These are phyloP conservation scores for Oryza coarctata DNA, from an alignment of 176 grass and related monocot species.

Conservation along the genomic window DNA sequence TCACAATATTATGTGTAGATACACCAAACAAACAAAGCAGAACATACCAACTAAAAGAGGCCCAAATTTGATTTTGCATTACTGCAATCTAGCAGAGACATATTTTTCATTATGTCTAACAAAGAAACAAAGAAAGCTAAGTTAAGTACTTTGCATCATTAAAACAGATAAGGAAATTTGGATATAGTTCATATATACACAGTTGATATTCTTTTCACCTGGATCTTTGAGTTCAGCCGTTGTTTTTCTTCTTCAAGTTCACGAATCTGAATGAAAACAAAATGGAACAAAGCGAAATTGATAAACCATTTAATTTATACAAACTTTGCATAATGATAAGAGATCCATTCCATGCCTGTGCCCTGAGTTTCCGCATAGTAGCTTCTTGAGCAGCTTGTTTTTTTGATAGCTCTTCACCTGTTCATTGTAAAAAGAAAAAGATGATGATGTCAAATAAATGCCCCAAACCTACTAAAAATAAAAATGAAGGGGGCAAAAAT, in stretches of 20 bases:
- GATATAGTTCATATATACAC: not conserved
- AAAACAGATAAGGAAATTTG: not conserved
- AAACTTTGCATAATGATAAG: slow-evolving; percentile 15
- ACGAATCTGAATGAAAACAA: slow-evolving; percentile 66
- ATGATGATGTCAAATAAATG: slow-evolving; percentile 6
- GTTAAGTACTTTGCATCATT: slow-evolving; percentile 8
- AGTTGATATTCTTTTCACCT: slow-evolving; percentile 53
- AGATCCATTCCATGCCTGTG: slow-evolving; percentile 66
- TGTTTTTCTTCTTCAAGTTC: slow-evolving; percentile 99
- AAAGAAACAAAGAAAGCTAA: slow-evolving; percentile 1
- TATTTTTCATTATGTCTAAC: slow-evolving; percentile 15
- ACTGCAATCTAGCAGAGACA: slow-evolving; percentile 23
- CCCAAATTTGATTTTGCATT: not conserved
- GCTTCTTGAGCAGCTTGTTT: slow-evolving; percentile 99
- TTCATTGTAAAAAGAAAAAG: slow-evolving; percentile 35
- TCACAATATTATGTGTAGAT: not conserved
- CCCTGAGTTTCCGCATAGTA: slow-evolving; percentile 95
- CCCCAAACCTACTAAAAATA: slow-evolving; percentile 5
- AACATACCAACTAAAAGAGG: slow-evolving; percentile 7
- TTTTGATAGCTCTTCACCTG: slow-evolving; percentile 97
- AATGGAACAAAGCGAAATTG: slow-evolving; percentile 15
- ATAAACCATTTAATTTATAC: slow-evolving; percentile 15
- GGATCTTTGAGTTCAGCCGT: slow-evolving; percentile 88
- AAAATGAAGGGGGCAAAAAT: not conserved
- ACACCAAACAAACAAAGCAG: slow-evolving; percentile 5